phyloP scores from a whole-genome alignment of 106 monocot species.

The Dendrobium huoshanense region DNA sequence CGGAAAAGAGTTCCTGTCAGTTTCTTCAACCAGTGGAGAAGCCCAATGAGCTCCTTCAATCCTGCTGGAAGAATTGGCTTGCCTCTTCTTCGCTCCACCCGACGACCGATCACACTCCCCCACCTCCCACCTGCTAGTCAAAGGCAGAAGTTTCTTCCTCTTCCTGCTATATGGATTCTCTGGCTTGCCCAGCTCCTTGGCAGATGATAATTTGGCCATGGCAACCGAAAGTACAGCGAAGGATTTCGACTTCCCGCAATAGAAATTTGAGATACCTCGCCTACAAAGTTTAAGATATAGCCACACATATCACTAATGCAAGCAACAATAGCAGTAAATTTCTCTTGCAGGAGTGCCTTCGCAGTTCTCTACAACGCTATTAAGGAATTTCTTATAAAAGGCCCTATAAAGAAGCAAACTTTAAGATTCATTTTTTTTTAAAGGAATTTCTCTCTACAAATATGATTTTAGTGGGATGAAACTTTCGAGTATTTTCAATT shows the following conservation, averaged over 20 bases:
- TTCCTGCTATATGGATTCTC: constrained; percentile 37
- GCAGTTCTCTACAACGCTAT: too few species aligned
- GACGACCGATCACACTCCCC: not conserved
- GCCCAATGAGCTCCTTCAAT: not conserved
- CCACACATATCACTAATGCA: not conserved
- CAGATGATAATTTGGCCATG: constrained; percentile 17
- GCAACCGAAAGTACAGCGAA: constrained; percentile 32
- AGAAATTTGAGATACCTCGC: constrained; percentile 46
- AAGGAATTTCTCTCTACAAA: too few species aligned
- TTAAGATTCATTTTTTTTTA: too few species aligned
- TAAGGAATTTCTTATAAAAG: too few species aligned
- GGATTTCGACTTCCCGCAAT: constrained; percentile 54
- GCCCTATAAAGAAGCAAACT: too few species aligned
- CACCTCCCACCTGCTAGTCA: constrained; percentile 18
- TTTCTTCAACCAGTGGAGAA: not conserved
- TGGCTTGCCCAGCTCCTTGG: constrained; percentile 35
- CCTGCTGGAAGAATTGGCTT: constrained; percentile 9
- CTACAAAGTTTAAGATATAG: constrained; percentile 13
- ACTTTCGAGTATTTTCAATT: too few species aligned
- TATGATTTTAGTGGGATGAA: too few species aligned
- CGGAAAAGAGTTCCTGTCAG: constrained; percentile 6
- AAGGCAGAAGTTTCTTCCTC: constrained; percentile 38
- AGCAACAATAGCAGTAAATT: too few species aligned
- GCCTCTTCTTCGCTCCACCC: constrained; percentile 20
- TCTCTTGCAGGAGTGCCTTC: too few species aligned